Percentiles rank a stretch among this genome's conserved stretches.
phyloP scores from a whole-genome alignment of 371 early-diverging fungal genomes.

The Saksenaea oblongispora region DNA sequence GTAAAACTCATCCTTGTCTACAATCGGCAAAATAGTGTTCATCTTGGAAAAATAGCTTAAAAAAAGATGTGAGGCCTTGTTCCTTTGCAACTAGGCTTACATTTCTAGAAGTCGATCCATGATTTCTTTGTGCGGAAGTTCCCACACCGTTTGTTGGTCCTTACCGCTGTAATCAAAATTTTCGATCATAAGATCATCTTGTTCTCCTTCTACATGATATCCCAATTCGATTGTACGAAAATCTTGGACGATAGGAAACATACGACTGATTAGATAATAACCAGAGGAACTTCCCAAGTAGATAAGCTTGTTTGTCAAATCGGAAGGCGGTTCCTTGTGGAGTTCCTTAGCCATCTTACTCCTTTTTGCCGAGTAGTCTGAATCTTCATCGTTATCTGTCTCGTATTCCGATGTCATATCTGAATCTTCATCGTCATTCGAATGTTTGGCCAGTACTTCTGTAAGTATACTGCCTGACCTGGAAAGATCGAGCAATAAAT shows the following conservation, averaged over 20 bases:
- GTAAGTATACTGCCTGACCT: not conserved
- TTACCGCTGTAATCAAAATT: not conserved
- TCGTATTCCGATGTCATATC: not conserved
- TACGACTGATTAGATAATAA: slow-evolving; percentile 29
- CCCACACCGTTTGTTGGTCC: slow-evolving; percentile 15
- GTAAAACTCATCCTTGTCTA: slow-evolving; percentile 41
- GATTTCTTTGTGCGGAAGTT: slow-evolving; percentile 32
- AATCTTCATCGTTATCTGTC: no score
- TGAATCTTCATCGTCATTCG: not conserved
- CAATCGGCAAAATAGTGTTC: slow-evolving; percentile 33
- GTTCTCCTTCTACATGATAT: slow-evolving; percentile 7
- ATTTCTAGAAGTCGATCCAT: slow-evolving; percentile 26
- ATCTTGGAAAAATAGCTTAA: slow-evolving; percentile 28
- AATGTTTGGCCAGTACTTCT: not conserved
- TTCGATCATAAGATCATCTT: slow-evolving; percentile 34
- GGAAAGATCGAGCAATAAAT: not conserved
- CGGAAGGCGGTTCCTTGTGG: no score
- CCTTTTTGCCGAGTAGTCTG: no score
- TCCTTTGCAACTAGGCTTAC: slow-evolving; percentile 20
- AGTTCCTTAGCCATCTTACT: no score
- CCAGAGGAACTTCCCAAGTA: slow-evolving; percentile 48
- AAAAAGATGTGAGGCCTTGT: no score
- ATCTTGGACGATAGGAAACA: slow-evolving; percentile 19
- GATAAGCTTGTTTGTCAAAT: not conserved
- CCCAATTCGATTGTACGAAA: no score